A percentile compares a stretch with the other conserved stretches of the same genome.
Evolutionary conservation across 2,329 filamentous ascomycete genomes (phyloP).

Genomic region (Neoascochyta sp.): DNA sequence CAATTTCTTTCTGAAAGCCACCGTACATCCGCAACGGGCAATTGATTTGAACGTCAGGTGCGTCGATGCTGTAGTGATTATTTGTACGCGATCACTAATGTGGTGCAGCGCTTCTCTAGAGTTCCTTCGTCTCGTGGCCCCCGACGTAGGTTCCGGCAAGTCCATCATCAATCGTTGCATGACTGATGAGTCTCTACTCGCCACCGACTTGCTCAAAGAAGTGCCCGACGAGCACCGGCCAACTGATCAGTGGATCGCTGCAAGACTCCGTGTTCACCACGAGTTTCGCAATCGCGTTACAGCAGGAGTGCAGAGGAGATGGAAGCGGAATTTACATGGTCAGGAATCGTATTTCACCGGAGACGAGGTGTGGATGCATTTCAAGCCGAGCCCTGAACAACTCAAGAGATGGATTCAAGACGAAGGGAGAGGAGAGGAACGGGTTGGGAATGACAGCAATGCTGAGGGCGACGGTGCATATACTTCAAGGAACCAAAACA

Average conservation of each 20-base stretch:
- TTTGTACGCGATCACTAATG: not conserved
- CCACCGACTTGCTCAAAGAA: conserved; percentile 44
- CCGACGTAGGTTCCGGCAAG: conserved; percentile 27
- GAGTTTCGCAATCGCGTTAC: conserved; percentile 53
- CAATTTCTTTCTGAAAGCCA: conserved; percentile 58
- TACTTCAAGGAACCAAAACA: too few relatives aligned
- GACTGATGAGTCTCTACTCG: conserved; percentile 53
- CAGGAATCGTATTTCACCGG: conserved; percentile 38
- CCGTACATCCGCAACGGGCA: conserved; percentile 60
- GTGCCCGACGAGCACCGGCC: conserved; percentile 54
- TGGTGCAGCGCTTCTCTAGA: conserved; percentile 53
- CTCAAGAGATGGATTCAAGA: conserved; percentile 23
- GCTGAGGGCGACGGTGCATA: too few relatives aligned
- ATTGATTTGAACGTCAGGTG: conserved; percentile 59
- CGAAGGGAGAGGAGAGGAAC: conserved; percentile 17
- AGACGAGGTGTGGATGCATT: conserved; percentile 55
- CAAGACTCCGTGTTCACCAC: conserved; percentile 55
- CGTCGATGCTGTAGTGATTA: not conserved
- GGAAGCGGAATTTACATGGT: conserved; percentile 35
- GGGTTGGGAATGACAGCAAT: too few relatives aligned
- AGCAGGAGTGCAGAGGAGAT: conserved; percentile 42
- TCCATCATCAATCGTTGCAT: conserved; percentile 51
- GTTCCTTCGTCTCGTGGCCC: conserved; percentile 55
- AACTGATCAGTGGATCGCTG: conserved; percentile 56
- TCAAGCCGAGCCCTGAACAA: conserved; percentile 29